Conservation (phyloP, 2,329 filamentous ascomycete genomes). For the Calonectria naviculata region DNA sequence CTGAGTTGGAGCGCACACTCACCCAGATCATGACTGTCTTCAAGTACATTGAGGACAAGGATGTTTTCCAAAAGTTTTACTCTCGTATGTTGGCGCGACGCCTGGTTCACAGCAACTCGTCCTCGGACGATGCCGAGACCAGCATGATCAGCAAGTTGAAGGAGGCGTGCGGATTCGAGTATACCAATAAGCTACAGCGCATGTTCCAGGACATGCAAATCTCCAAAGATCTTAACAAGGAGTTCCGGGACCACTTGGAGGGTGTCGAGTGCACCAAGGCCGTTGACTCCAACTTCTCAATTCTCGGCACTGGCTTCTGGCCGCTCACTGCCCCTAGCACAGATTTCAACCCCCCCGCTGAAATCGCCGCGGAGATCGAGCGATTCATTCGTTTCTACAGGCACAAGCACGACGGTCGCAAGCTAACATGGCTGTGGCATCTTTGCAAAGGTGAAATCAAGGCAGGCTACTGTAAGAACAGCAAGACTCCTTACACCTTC, state of each 20-base stretch:
- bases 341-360: conserved; percentile 86
- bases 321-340: conserved; percentile 88
- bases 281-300: conserved; percentile 88
- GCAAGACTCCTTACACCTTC: conserved; percentile 94
- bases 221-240: conserved; percentile 93
- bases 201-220: conserved; percentile 99
- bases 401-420: conserved; percentile 95
- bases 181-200: conserved; percentile 98
- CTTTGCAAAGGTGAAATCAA: conserved; percentile 97
- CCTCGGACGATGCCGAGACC: conserved; percentile 96
- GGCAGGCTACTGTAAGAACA: conserved; percentile 89
- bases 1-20: conserved; percentile 89
- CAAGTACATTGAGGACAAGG: conserved; percentile 99
- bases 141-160: conserved; percentile 99
- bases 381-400: conserved; percentile 93
- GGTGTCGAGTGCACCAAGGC: conserved; percentile 69
- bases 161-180: conserved; percentile 98
- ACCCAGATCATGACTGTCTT: conserved; percentile 99
- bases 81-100: conserved; percentile 96
- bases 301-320: conserved; percentile 98
- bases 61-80: conserved; percentile 99
- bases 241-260: conserved; percentile 83
- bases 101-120: conserved; percentile 93
- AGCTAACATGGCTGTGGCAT: conserved; percentile 98
- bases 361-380: conserved; percentile 89